Base-by-base conservation (phyloP, 441 rosid genomes). In the Lepidium campestre region DNA sequence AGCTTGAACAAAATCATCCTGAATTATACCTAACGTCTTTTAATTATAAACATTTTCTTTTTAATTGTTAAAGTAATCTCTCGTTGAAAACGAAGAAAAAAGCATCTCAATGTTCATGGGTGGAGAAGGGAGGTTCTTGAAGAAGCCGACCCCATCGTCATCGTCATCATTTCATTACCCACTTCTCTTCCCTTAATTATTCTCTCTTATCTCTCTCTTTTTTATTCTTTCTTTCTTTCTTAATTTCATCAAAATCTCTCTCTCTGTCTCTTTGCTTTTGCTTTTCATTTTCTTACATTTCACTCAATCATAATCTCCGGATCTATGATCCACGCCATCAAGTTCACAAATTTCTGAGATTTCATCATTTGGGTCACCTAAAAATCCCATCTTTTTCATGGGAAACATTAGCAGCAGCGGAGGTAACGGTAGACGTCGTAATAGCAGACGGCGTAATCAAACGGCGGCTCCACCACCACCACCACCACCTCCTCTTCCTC, bases 401-500 rank as follows among this genome's bases (percentile, higher is more conserved):
- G 97, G 97, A 2, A 90, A 89, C 79, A 77, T 81, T 20, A 85
- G 83, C 77, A 79, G 77, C 77, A 77, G 82, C 61, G 77, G 67
- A 3, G 81, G 72, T 67, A 77, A 75, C 59, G 78, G 82, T 23
- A 78, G 94, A 57, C 79, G 91, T 61, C 72, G 97, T 45, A 82
- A 73, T 20, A 74, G 78, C 1, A 76, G 79, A 53, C 79, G 94
- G 18, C 77, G 93, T 49, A 66, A 86, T 62, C 89, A 81, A 7
- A 74, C 82, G 1, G 75, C 80, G 0, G 70, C 86, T 19, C 90
- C 81, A 3, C 67, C 76, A 3, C 82, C 83, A n/a, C 71, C 7
- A 27, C 90, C 81, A 4, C 68, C 76, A 3, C 82, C 83, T 9
- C 71, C 71, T 36, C 85, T 79, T 14, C 78, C 74, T 3, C 77